A percentile compares a stretch with the other conserved stretches of the same genome.
Conservation (phyloP, 495 filamentous ascomycete species). For the Hypoxylon crocopeplum region DNA sequence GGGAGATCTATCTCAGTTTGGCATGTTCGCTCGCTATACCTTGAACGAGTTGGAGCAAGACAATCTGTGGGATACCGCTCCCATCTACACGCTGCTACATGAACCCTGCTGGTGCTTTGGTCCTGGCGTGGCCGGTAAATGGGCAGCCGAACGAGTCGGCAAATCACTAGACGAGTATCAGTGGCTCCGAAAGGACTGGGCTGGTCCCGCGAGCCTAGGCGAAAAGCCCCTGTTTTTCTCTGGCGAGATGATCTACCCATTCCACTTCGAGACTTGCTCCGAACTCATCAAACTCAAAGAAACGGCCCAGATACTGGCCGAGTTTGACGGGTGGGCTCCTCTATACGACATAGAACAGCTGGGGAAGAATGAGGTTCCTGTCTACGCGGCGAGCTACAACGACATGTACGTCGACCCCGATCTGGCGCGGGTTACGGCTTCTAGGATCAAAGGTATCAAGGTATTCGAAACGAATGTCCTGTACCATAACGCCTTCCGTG, state of each 20-base stretch:
- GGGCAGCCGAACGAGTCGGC: slow-evolving; percentile 58
- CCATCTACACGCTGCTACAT: slow-evolving; percentile 86
- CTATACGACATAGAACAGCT: slow-evolving; percentile 80
- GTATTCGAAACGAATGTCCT: slow-evolving; percentile 83
- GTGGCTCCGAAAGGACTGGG: slow-evolving; percentile 49
- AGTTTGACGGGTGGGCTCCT: slow-evolving; percentile 68
- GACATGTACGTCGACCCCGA: slow-evolving; percentile 95
- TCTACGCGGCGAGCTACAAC: slow-evolving; percentile 87
- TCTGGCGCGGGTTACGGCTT: slow-evolving; percentile 73
- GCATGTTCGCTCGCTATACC: slow-evolving; percentile 73
- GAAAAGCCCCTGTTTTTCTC: slow-evolving; percentile 77
- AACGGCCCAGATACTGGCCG: slow-evolving; percentile 74
- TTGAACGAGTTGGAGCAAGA: slow-evolving; percentile 69
- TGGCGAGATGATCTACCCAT: slow-evolving; percentile 90
- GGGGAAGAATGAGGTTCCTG: slow-evolving; percentile 79
- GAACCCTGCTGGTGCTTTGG: slow-evolving; percentile 81
- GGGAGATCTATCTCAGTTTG: slow-evolving; percentile 74
- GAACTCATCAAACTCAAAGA: slow-evolving; percentile 70
- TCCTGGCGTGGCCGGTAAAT: slow-evolving; percentile 51
- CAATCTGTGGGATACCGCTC: slow-evolving; percentile 71
- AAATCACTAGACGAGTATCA: slow-evolving; percentile 43
- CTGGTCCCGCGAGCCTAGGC: slow-evolving; percentile 40
- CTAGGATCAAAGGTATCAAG: slow-evolving; percentile 77
- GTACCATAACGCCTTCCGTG: slow-evolving; percentile 83
- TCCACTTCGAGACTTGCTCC: slow-evolving; percentile 77